These are phyloP conservation scores for Exophiala dermatitidis DNA, from an alignment of 2,329 filamentous ascomycete species.

Conservation along the genomic window DNA sequence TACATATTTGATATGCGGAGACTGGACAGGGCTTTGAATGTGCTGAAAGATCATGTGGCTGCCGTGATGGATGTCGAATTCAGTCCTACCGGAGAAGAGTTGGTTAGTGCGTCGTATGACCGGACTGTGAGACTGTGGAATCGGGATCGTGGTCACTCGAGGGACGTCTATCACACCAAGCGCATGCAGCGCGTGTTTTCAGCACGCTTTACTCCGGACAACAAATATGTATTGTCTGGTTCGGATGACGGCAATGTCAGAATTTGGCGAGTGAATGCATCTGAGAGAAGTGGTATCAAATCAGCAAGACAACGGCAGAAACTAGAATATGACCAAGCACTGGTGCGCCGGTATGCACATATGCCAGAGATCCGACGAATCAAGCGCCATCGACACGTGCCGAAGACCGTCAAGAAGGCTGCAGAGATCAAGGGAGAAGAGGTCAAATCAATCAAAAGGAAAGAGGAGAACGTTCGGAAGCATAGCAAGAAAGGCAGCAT, in stretches of 20 bases:
- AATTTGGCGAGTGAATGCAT: slow-evolving; percentile 83
- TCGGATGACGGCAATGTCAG: slow-evolving; percentile 89
- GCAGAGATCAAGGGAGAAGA: slow-evolving; percentile 90
- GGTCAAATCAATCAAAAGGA: slow-evolving; percentile 75
- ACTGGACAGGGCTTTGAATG: slow-evolving; percentile 77
- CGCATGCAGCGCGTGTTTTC: slow-evolving; percentile 94
- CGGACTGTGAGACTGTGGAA: slow-evolving; percentile 82
- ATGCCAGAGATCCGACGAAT: slow-evolving; percentile 96
- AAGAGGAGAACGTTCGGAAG: slow-evolving; percentile 88
- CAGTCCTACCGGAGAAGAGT: slow-evolving; percentile 85
- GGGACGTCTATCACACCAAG: slow-evolving; percentile 95
- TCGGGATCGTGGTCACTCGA: slow-evolving; percentile 69
- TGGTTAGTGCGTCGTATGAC: slow-evolving; percentile 84
- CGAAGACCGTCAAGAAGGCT: slow-evolving; percentile 91
- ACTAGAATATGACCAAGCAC: slow-evolving; percentile 81
- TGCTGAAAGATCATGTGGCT: slow-evolving; percentile 80
- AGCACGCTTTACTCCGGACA: slow-evolving; percentile 77
- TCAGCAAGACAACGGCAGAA: slow-evolving; percentile 76
- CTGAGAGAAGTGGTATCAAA: slow-evolving; percentile 75
- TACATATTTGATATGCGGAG: slow-evolving; percentile 93
- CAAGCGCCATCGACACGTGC: slow-evolving; percentile 80
- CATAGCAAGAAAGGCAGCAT: slow-evolving; percentile 78
- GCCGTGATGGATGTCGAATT: slow-evolving; percentile 97
- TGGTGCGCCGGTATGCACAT: slow-evolving; percentile 77
- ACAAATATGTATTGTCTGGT: slow-evolving; percentile 80